Evolutionary conservation across 1,284 basidiomycete species (phyloP).

Genomic region (Cryptococcus sp.): DNA sequence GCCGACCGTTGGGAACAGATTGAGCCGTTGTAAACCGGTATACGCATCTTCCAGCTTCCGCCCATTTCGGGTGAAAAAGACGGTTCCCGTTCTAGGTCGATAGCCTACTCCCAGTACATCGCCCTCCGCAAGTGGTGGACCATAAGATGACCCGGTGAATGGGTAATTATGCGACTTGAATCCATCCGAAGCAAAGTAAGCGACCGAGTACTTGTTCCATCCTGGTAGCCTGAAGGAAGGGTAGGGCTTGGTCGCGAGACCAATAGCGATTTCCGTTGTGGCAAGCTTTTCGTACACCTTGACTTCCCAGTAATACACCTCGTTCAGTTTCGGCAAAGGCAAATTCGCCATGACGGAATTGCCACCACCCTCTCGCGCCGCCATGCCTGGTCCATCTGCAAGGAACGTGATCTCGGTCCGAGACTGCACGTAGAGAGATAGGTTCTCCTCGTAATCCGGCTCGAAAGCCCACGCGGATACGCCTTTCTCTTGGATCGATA

Average conservation of each 20-base stretch:
- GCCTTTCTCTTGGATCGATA: constrained; percentile 96
- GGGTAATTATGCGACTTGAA: constrained; percentile 98
- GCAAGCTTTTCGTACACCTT: constrained; percentile 94
- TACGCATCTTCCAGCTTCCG: constrained; percentile 94
- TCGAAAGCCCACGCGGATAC: constrained; percentile 97
- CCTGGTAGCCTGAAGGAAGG: constrained; percentile 91
- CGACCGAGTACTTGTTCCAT: constrained; percentile 85
- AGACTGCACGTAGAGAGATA: constrained; percentile 84
- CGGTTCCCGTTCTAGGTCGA: constrained; percentile 88
- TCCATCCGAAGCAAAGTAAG: constrained; percentile 88
- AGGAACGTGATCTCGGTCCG: constrained; percentile 95
- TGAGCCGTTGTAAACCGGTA: constrained; percentile 80
- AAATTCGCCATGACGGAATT: constrained; percentile 93
- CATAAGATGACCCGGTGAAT: constrained; percentile 84
- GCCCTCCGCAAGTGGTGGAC: constrained; percentile 83
- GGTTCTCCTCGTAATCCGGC: constrained; percentile 91
- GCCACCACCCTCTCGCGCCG: constrained; percentile 60
- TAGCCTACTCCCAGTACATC: constrained; percentile 93
- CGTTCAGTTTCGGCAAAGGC: constrained; percentile 90
- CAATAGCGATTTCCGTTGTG: constrained; percentile 79
- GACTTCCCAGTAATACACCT: constrained; percentile 97
- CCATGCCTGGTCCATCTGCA: constrained; percentile 80
- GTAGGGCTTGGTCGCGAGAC: constrained; percentile 92
- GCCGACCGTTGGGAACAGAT: constrained; percentile 92
- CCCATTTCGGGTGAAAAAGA: constrained; percentile 95